Percentiles rank a stretch among this genome's conserved stretches.
phyloP scores from a whole-genome alignment of 306 rosid species.

The Sechiopsis laciniata region DNA sequence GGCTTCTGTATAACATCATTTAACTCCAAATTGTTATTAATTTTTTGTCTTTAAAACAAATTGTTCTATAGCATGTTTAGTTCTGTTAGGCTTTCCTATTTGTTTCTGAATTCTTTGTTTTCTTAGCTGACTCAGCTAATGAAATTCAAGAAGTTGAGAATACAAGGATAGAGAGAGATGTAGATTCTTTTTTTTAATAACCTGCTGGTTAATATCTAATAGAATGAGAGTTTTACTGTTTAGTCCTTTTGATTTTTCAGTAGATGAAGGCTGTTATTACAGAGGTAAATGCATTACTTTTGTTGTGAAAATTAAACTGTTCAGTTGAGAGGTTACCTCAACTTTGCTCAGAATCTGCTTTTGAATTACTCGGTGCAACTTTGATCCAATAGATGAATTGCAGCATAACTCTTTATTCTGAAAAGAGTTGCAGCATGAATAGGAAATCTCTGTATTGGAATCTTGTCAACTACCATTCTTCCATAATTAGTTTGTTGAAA shows the following conservation, averaged over 20 bases:
- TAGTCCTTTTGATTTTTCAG: constrained; percentile 3
- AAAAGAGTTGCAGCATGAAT: neutral
- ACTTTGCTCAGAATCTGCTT: neutral
- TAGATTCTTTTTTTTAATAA: constrained; percentile 18
- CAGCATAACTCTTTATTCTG: constrained; percentile 6
- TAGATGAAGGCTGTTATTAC: constrained; percentile 15
- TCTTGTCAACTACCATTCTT: constrained; percentile 8
- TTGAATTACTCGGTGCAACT: neutral
- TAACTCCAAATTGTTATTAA: neutral
- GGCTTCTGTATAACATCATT: constrained; percentile 37
- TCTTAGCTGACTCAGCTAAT: constrained; percentile 33
- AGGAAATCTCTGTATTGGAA: neutral
- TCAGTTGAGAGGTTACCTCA: constrained; percentile 8
- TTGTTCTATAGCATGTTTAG: neutral
- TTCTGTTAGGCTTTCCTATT: neutral
- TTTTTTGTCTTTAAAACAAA: neutral
- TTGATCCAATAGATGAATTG: constrained; percentile 8
- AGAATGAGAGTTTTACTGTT: neutral
- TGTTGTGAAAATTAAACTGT: neutral
- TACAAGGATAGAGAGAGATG: neutral
- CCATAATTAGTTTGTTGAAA: neutral
- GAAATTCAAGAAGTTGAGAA: constrained; percentile 27
- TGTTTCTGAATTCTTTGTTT: constrained; percentile 17
- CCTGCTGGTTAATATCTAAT: constrained; percentile 11
- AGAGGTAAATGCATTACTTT: neutral